Percentiles rank a stretch among this genome's conserved stretches.
phyloP scores from a whole-genome alignment of 2,329 filamentous ascomycete genomes.

The Monilinia laxa region DNA sequence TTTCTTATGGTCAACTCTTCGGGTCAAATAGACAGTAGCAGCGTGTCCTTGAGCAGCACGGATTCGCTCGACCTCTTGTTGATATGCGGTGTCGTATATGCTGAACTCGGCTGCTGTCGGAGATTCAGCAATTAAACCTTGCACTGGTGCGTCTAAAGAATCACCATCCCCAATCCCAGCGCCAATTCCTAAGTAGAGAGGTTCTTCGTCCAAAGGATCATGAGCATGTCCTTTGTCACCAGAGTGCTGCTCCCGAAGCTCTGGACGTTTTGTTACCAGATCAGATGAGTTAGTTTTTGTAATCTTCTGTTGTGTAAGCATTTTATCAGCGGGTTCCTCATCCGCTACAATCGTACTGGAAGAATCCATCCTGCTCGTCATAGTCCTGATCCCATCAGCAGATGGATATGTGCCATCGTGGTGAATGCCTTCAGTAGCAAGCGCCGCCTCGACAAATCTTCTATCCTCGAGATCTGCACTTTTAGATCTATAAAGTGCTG shows the following conservation, averaged over 20 bases:
- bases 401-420: constrained; percentile 42
- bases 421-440: constrained; percentile 56
- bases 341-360: constrained; percentile 18
- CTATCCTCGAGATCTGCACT: constrained; percentile 54
- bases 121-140: constrained; percentile 71
- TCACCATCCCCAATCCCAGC: constrained; percentile 55
- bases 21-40: constrained; percentile 58
- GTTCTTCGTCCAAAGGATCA: constrained; percentile 60
- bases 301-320: constrained; percentile 10
- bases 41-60: constrained; percentile 47
- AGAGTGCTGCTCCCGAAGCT: constrained; percentile 33
- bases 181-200: constrained; percentile 75
- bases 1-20: constrained; percentile 48
- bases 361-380: constrained; percentile 23
- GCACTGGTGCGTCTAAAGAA: constrained; percentile 39
- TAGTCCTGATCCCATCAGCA: constrained; percentile 27
- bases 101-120: constrained; percentile 81
- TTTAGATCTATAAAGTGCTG: constrained; percentile 44
- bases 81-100: constrained; percentile 86
- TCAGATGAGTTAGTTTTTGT: constrained; percentile 27
- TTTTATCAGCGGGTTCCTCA: constrained; percentile 11
- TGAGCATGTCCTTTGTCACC: constrained; percentile 61
- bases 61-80: constrained; percentile 77
- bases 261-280: constrained; percentile 1
- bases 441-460: constrained; percentile 47